These are phyloP conservation scores for Xylariaceae sp. DNA, from an alignment of 2,329 filamentous ascomycete species.

Conservation along the genomic window DNA sequence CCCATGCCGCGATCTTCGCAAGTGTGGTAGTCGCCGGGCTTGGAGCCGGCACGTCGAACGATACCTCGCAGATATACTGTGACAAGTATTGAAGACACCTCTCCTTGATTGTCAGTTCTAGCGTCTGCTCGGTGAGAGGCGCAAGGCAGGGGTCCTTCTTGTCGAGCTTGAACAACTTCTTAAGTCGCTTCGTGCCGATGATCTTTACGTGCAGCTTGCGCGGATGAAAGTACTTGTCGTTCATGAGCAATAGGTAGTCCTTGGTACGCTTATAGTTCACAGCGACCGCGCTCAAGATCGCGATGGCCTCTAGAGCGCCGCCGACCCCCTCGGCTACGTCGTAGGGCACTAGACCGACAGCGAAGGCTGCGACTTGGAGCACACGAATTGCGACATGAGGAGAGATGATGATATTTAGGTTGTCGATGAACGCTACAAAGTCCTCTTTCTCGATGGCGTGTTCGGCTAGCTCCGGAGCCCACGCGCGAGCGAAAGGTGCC, in stretches of 20 bases:
- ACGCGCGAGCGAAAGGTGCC: slow-evolving; percentile 40
- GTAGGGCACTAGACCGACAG: slow-evolving; percentile 40
- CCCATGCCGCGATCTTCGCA: slow-evolving; percentile 36
- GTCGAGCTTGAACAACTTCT: slow-evolving; percentile 32
- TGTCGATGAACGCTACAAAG: slow-evolving; percentile 46
- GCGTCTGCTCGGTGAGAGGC: slow-evolving; percentile 31
- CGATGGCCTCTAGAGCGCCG: slow-evolving; percentile 30
- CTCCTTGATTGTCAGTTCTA: slow-evolving; percentile 34
- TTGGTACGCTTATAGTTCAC: slow-evolving; percentile 39
- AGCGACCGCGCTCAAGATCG: slow-evolving; percentile 32
- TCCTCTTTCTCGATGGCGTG: slow-evolving; percentile 33
- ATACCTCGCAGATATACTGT: slow-evolving; percentile 21
- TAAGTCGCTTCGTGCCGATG: slow-evolving; percentile 35
- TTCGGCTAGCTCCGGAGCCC: slow-evolving; percentile 32
- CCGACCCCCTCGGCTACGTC: slow-evolving; percentile 34
- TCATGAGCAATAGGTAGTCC: slow-evolving; percentile 40
- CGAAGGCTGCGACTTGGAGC: slow-evolving; percentile 34
- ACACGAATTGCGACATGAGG: slow-evolving; percentile 40
- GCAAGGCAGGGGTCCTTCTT: slow-evolving; percentile 30
- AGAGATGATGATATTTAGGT: slow-evolving; percentile 45
- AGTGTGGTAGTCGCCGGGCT: slow-evolving; percentile 31
- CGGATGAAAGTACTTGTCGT: slow-evolving; percentile 43
- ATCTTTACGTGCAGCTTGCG: slow-evolving; percentile 41
- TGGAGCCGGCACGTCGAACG: slow-evolving; percentile 26
- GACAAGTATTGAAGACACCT: slow-evolving; percentile 34